Evolutionary conservation across 768 basidiomycete species (phyloP), one percentile per base, ranked within the genome.

Genomic region (Kwoniella botswanensis): DNA sequence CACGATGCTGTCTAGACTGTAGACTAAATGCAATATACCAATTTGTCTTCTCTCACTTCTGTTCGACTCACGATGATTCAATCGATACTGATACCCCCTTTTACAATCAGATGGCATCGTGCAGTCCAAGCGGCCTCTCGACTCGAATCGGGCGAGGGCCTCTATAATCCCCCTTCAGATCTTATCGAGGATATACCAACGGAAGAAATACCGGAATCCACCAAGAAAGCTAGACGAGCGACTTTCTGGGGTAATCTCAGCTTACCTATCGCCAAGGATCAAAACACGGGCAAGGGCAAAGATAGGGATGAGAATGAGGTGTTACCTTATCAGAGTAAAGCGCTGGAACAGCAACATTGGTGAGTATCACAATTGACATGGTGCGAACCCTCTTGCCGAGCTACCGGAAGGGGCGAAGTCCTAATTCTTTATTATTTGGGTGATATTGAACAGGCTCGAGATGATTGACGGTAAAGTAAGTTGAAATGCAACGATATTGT

Each of bases 341-440:
- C 72, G 22, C 65, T 83, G 50, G 80, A 82, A 57, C 76, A 79
- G 72, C 76, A 78, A 64, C 80, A 83, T 65, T 82, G 79, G 80
- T 76, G 43, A 46, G 77, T 75, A 3, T 11, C 9, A 22, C 41
- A 21, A 44, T 44, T 46, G 22, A 29, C 12, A 18, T 52, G n/a
- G 3, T 52, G 13, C 50, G 50, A 52, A 52, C n/a, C 13, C 50
- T 52, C n/a, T 3, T 15, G 56, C 12, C 22, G 26, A 12, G 22
- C 3, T 29, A 57, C 12, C 4, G 15, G 35, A 24, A 29, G 35
- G 17, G 18, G 58, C 22, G 13, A 24, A 2, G 13, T 24, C 4
- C 54, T 17, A 21, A 41, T 57, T 26, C 63, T 21, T 15, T 5
- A 42, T 26, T 26, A 26, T 26, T 26, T 26, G 26, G 26, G 26